These are phyloP conservation scores for Pilatotrama ljubarskyi DNA, from an alignment of 768 basidiomycete genomes.

Conservation along the genomic window DNA sequence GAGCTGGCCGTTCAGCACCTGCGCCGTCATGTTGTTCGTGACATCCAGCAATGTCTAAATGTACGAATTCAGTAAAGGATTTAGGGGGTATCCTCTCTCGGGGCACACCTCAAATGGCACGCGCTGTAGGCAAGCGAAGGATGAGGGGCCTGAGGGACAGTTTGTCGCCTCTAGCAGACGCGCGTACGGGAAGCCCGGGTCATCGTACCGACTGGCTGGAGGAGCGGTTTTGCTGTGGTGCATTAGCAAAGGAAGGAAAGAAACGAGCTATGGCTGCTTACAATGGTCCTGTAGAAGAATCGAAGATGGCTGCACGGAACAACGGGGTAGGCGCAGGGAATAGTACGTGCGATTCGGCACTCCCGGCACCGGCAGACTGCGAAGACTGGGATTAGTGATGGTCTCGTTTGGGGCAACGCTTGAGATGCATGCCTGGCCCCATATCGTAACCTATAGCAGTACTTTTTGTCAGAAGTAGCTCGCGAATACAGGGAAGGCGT, in stretches of 20 bases:
- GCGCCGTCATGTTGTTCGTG: conserved; percentile 45
- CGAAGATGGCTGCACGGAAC: conserved; percentile 54
- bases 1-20: conserved; percentile 51
- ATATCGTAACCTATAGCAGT: conserved; percentile 47
- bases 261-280: conserved; percentile 28
- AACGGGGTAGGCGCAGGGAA: conserved; percentile 39
- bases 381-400: neutral
- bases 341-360: conserved; percentile 49
- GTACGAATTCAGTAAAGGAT: neutral
- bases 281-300: conserved; percentile 58
- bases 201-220: conserved; percentile 29
- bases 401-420: neutral
- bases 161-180: conserved; percentile 22
- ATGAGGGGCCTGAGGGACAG: conserved; percentile 24
- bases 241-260: neutral
- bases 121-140: conserved; percentile 29
- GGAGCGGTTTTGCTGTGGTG: conserved; percentile 45
- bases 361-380: conserved; percentile 54
- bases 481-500: neutral
- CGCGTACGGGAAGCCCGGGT: conserved; percentile 30
- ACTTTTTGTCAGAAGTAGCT: neutral
- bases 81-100: conserved; percentile 41
- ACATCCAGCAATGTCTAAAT: conserved; percentile 49
- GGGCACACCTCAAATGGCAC: conserved; percentile 37
- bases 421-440: conserved; percentile 49